Base-by-base conservation (phyloP, 2,329 filamentous ascomycete genomes). In the Neoscytalidium dimidiatum region DNA sequence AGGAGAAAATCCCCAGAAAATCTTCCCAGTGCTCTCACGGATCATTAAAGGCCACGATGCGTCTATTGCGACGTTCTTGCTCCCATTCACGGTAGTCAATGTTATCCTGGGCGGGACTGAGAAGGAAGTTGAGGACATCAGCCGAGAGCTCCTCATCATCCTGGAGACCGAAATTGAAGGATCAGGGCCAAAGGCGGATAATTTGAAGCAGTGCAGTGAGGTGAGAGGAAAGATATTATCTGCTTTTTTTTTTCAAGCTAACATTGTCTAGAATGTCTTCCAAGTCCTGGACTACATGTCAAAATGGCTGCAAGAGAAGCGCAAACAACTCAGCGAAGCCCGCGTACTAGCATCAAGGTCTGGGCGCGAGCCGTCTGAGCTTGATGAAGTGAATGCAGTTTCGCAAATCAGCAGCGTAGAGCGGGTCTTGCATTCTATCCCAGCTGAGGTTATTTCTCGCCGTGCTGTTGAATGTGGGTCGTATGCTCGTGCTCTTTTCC, bases 391-490 rank as follows among this genome's bases (percentile, higher is more conserved):
- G 82, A 69, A 76, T 76, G 66, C 83, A 75, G 71, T 85, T 84
- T 65, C 83, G 81, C 75, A 82, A 69, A 84, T 87, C 66, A 82
- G 83, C 69, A 84, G 85, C 9, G 91, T 98, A 3, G 91, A 96
- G 64, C 83, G 85, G 0, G 86, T 97, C 57, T 78, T 97, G 21
- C 80, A 82, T n/a, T 81, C 81, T 26, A 89, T 92, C 64, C 89
- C 90, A 0, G 87, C 90, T 3, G 87, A 91, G 70, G 79, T 90
- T n/a, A 87, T 91, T 58, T 93, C 95, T 6, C 86, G 88, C 68
- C 87, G 94, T 69, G 94, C 95, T 9, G 87, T 97, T n/a, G 92
- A 97, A 72, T 98, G 94, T 78, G 92, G 92, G 66, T 95, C 96
- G 8, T 98, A 94, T 74, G 90, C 95, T 7, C 88, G 95, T 58